Evolutionary conservation across 1,284 basidiomycete genomes (phyloP).

Genomic region (Pseudozyma flocculosa): DNA sequence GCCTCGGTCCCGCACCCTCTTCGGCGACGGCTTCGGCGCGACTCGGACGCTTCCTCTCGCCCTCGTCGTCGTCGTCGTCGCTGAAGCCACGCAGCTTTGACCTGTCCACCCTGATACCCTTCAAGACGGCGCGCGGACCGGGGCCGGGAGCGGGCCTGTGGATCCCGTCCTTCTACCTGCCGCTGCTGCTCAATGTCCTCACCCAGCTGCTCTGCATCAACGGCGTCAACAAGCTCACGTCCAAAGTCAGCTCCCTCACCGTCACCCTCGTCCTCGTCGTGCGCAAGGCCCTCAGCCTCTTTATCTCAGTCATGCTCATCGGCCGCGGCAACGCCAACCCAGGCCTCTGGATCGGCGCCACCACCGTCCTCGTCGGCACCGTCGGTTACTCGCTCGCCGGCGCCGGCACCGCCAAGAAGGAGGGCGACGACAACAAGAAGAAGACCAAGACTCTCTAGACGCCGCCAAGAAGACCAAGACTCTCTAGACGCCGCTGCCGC

Average conservation of each 20-base stretch:
- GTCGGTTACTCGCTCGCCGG: conserved; percentile 63
- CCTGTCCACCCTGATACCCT: conserved; percentile 6
- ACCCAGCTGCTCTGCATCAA: conserved; percentile 87
- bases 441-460: neutral
- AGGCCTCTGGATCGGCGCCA: conserved; percentile 47
- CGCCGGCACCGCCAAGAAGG: neutral
- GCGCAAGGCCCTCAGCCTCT: conserved; percentile 80
- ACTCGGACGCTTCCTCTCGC: conserved; percentile 57
- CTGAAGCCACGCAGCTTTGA: no score
- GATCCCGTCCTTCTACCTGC: conserved; percentile 69
- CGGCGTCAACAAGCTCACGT: conserved; percentile 82
- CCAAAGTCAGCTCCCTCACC: conserved; percentile 71
- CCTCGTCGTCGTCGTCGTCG: no score
- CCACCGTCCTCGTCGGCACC: conserved; percentile 71
- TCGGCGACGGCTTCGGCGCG: conserved; percentile 36
- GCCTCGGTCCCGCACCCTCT: conserved; percentile 11
- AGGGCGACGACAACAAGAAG: neutral
- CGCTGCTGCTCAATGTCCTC: conserved; percentile 71
- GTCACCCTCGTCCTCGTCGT: conserved; percentile 87
- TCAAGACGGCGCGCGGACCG: neutral
- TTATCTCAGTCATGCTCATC: conserved; percentile 69
- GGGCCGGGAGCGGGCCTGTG: conserved; percentile 25
- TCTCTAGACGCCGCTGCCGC: no score
- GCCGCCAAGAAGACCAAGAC: neutral
- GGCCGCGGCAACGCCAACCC: conserved; percentile 51